These are phyloP conservation scores for Fusarium cicatricum DNA, from an alignment of 2,329 filamentous ascomycete genomes.

Conservation along the genomic window DNA sequence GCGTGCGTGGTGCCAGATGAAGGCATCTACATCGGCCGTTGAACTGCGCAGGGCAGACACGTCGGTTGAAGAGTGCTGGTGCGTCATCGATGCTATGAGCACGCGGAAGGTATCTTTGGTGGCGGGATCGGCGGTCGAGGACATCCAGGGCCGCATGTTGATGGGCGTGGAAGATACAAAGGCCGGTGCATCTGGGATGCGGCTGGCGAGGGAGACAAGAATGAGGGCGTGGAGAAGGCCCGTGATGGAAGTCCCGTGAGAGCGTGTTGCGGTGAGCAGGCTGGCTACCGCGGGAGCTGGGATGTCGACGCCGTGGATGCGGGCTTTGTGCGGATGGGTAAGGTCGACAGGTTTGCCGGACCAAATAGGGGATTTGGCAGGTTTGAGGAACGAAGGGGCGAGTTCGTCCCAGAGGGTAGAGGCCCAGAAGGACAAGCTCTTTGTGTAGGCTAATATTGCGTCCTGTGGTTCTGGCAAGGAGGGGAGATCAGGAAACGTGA, in stretches of 20 bases:
- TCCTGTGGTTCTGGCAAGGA: slow-evolving; percentile 53
- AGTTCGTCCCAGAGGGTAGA: slow-evolving; percentile 51
- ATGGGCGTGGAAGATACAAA: slow-evolving; percentile 55
- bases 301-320: slow-evolving; percentile 50
- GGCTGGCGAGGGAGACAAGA: slow-evolving; percentile 51
- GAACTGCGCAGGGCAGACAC: slow-evolving; percentile 40
- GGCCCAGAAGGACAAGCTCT: slow-evolving; percentile 52
- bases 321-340: slow-evolving; percentile 47
- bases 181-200: slow-evolving; percentile 46
- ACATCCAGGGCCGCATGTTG: slow-evolving; percentile 52
- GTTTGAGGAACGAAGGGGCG: slow-evolving; percentile 50
- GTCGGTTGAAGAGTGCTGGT: slow-evolving; percentile 40
- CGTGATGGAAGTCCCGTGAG: slow-evolving; percentile 56
- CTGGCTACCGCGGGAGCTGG: slow-evolving; percentile 36
- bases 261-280: slow-evolving; percentile 52
- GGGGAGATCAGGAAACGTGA: slow-evolving; percentile 43
- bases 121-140: slow-evolving; percentile 39
- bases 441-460: slow-evolving; percentile 50
- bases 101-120: slow-evolving; percentile 48
- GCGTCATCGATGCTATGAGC: slow-evolving; percentile 49
- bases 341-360: slow-evolving; percentile 48
- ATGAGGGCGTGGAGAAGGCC: slow-evolving; percentile 57
- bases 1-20: slow-evolving; percentile 55
- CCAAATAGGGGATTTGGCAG: slow-evolving; percentile 47
- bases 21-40: slow-evolving; percentile 29